Base-by-base conservation (phyloP, 2,329 filamentous ascomycete species). In the Fusarium verticillioides region DNA sequence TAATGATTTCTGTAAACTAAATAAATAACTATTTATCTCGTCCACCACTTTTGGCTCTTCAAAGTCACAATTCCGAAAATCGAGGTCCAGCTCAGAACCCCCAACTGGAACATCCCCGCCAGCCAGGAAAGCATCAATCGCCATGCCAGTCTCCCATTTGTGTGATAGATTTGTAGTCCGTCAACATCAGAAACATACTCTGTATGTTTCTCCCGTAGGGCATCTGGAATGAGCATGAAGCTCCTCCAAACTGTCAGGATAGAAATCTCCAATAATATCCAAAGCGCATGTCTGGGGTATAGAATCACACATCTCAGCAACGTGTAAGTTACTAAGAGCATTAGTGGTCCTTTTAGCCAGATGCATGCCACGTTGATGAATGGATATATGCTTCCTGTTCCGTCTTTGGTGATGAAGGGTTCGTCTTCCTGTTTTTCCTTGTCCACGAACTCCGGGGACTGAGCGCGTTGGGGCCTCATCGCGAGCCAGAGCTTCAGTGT, bases 231-330 rank as follows among this genome's bases (percentile, higher is more conserved):
- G 7, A 53, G 50, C 50, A 53, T 53, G 9, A 53, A 37, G 23
- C 50, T 37, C 9, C 50, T 53, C 50, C 50, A 53, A 21, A 37
- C 32, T 28, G 50, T 53, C 23, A 53, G 23, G 7, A 36, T 53
- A 0, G 50, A 37, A 13, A 53, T 53, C 34, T 53, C 50, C 7
- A 53, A 1, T 37, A 53, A 12, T 53, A 53, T 53, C 50, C 50
- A 53, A 12, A 53, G 50, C 2, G 50, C 50, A 18, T 53, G 18
- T 28, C 12, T 26, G 4, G 50, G 50, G 13, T 53, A 53, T 4
- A 53, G 34, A 26, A 53, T 28, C 19, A 28, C 18, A 28, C 23
- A 28, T 53, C 32, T 37, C 2, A 53, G 34, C 7, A 53, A 21
- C 4, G 50, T 37, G 23, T 37, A 53, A 5, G 34, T 26, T 34